A percentile compares a stretch with the other conserved stretches of the same genome.
phyloP scores from a whole-genome alignment of 345 rosid genomes.

The Fremontodendron californicum region DNA sequence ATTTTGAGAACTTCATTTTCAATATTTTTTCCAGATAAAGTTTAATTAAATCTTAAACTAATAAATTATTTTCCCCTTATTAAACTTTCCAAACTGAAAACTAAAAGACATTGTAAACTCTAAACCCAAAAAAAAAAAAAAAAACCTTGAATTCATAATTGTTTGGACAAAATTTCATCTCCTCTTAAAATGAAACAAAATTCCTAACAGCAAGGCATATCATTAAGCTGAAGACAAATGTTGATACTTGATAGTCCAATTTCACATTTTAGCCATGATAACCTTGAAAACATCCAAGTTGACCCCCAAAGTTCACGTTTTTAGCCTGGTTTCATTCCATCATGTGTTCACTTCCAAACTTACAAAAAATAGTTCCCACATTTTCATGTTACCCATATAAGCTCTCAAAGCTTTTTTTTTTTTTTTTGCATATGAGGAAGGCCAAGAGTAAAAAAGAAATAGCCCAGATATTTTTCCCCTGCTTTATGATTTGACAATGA shows the following conservation, averaged over 20 bases:
- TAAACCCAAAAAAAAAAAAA: neutral
- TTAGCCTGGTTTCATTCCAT: neutral
- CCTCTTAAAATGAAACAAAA: neutral
- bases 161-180: neutral
- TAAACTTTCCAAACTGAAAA: neutral
- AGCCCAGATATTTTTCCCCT: neutral
- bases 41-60: neutral
- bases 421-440: neutral
- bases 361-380: neutral
- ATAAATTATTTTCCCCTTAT: no score
- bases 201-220: neutral
- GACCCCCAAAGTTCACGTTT: no score
- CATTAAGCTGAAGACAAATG: neutral
- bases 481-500: neutral
- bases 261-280: neutral
- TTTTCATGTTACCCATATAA: neutral
- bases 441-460: neutral
- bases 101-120: neutral
- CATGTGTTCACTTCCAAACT: neutral
- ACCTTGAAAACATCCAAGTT: neutral
- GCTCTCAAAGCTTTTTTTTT: neutral
- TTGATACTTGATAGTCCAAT: neutral
- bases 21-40: neutral
- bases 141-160: neutral
- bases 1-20: neutral